phyloP scores from a whole-genome alignment of 2,329 filamentous ascomycete genomes.

The Cordyceps cicadae region DNA sequence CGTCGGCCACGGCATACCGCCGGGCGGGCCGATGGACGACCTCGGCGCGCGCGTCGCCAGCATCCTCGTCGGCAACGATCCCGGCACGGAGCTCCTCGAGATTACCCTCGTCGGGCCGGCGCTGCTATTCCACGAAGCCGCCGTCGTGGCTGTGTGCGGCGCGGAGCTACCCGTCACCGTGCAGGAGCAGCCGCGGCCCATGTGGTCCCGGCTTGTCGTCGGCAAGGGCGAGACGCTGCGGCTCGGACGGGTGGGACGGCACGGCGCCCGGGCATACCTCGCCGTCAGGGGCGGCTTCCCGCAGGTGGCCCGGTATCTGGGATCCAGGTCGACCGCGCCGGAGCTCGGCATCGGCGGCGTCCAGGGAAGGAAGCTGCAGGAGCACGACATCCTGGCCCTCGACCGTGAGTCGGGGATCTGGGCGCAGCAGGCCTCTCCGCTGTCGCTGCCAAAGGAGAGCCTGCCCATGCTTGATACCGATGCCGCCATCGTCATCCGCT shows the following conservation, averaged over 20 bases:
- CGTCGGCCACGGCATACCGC: conserved; percentile 49
- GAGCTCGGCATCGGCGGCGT: conserved; percentile 51
- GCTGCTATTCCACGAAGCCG: conserved; percentile 44
- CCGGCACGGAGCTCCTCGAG: conserved; percentile 46
- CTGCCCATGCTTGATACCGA: conserved; percentile 14
- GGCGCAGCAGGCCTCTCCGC: conserved; percentile 2
- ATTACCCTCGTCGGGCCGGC: conserved; percentile 54
- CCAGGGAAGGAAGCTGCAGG: conserved; percentile 47
- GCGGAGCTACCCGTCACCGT: conserved; percentile 43
- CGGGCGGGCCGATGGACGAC: conserved; percentile 54
- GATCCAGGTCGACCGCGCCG: conserved; percentile 50
- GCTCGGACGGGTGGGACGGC: conserved; percentile 44
- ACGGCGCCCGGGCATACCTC: conserved; percentile 48
- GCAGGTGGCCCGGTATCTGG: conserved; percentile 46
- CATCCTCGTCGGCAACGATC: conserved; percentile 47
- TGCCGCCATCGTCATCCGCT: not conserved
- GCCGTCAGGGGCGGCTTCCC: conserved; percentile 37
- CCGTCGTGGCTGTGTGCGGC: conserved; percentile 49
- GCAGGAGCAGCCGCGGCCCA: conserved; percentile 38
- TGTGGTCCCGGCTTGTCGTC: conserved; percentile 49
- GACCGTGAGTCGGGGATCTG: conserved; percentile 13
- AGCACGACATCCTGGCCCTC: conserved; percentile 44
- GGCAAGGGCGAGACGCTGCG: conserved; percentile 37
- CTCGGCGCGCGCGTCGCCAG: conserved; percentile 51
- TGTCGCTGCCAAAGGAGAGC: conserved; percentile 11